These are phyloP conservation scores for Tetragonia tetragonoides DNA, from an alignment of 148 eudicot species.

Conservation along the genomic window DNA sequence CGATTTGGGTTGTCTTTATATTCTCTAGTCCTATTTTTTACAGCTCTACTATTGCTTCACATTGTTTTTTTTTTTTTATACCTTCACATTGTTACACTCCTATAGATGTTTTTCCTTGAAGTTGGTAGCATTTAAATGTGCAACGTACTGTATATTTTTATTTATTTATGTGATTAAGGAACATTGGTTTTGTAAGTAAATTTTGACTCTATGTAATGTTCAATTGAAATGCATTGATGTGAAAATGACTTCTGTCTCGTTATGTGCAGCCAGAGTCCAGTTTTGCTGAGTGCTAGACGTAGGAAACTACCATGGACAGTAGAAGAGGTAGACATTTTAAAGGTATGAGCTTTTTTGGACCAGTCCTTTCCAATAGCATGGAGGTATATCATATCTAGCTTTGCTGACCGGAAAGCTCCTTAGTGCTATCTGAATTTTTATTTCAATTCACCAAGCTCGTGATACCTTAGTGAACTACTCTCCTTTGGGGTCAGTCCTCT, in stretches of 20 bases:
- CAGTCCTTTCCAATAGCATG: background rate
- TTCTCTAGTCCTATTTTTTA: background rate
- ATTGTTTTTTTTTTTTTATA: too few relatives aligned
- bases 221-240: background rate
- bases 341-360: slow-evolving; percentile 32
- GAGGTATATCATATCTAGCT: slow-evolving; percentile 3
- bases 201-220: background rate
- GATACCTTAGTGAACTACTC: background rate
- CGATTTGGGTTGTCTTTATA: background rate
- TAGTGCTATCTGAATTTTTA: background rate
- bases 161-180: background rate
- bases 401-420: background rate
- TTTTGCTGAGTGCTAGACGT: slow-evolving; percentile 33
- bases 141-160: background rate
- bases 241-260: slow-evolving; percentile 3
- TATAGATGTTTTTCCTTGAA: background rate
- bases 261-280: slow-evolving; percentile 30
- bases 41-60: background rate
- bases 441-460: background rate
- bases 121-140: background rate
- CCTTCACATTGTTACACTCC: background rate
- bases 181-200: background rate
- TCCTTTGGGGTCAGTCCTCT: background rate
- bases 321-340: slow-evolving; percentile 66
- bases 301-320: slow-evolving; percentile 46